A percentile compares a stretch with the other conserved stretches of the same genome.
Evolutionary conservation across 2,329 filamentous ascomycete species (phyloP).

Genomic region (Elsinoe fawcettii): DNA sequence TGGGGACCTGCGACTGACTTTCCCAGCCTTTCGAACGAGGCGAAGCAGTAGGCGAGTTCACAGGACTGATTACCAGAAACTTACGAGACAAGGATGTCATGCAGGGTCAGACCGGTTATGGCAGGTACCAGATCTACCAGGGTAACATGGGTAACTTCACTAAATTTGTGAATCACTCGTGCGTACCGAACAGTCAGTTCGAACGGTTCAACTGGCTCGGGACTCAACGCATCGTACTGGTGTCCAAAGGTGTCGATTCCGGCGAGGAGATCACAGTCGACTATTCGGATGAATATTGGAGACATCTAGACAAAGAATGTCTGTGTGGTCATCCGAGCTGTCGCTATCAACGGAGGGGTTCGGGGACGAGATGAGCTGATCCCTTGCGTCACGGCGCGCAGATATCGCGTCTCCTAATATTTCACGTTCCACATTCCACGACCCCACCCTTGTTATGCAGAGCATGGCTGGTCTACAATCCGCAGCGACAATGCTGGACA

Average conservation of each 20-base stretch:
- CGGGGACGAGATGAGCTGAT: not conserved
- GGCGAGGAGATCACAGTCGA: slow-evolving; percentile 51
- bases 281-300: slow-evolving; percentile 53
- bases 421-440: not conserved
- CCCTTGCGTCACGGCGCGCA: slow-evolving; percentile 6
- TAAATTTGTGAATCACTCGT: slow-evolving; percentile 53
- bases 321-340: slow-evolving; percentile 48
- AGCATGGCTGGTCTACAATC: slow-evolving; percentile 8
- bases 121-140: slow-evolving; percentile 52
- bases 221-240: slow-evolving; percentile 47
- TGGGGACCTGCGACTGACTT: not conserved
- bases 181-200: slow-evolving; percentile 50
- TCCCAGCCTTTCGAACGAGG: slow-evolving; percentile 42
- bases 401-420: not conserved
- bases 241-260: slow-evolving; percentile 48
- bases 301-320: slow-evolving; percentile 47
- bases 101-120: slow-evolving; percentile 27
- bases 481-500: not conserved
- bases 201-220: slow-evolving; percentile 51
- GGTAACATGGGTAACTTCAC: slow-evolving; percentile 50
- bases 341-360: slow-evolving; percentile 26
- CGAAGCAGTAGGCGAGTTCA: slow-evolving; percentile 48
- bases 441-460: slow-evolving; percentile 2
- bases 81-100: slow-evolving; percentile 49
- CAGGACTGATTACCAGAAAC: slow-evolving; percentile 48